phyloP scores from a whole-genome alignment of 2,329 filamentous ascomycete species.

The Celoporthe dispersa region DNA sequence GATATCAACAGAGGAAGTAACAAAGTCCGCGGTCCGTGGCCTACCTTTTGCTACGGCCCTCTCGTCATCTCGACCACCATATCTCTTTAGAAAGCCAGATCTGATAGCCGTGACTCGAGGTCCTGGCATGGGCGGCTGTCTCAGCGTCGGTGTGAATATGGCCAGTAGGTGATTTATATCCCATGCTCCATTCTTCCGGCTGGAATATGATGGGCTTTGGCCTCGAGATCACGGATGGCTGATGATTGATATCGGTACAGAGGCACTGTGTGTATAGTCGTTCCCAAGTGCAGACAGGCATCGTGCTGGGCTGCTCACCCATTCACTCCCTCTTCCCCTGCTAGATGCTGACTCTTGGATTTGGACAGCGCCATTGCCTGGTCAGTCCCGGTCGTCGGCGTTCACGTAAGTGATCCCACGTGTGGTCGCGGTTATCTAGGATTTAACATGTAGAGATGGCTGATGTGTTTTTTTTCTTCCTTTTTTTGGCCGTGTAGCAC shows the following conservation, averaged over 20 bases:
- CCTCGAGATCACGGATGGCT: neutral
- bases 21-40: neutral
- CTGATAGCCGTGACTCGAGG: slow-evolving; percentile 90
- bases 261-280: slow-evolving; percentile 15
- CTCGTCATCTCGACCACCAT: slow-evolving; percentile 24
- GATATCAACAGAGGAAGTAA: neutral
- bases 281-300: neutral
- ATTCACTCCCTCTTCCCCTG: neutral
- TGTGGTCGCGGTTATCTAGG: neutral
- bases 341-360: neutral
- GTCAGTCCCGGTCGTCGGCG: slow-evolving; percentile 79
- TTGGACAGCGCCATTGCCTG: slow-evolving; percentile 3
- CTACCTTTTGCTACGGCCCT: neutral
- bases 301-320: neutral
- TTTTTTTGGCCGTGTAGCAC: slow-evolving; percentile 55
- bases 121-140: slow-evolving; percentile 82
- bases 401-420: slow-evolving; percentile 57
- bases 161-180: slow-evolving; percentile 55
- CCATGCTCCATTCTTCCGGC: neutral
- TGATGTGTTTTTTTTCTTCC: too few relatives aligned
- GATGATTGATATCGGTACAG: neutral
- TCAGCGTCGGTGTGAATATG: slow-evolving; percentile 77
- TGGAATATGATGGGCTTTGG: too few relatives aligned
- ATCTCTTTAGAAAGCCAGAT: slow-evolving; percentile 63
- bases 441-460: neutral